These are phyloP conservation scores for Aristolochia californica DNA, from an alignment of 164 flowering plant genomes.

Conservation along the genomic window DNA sequence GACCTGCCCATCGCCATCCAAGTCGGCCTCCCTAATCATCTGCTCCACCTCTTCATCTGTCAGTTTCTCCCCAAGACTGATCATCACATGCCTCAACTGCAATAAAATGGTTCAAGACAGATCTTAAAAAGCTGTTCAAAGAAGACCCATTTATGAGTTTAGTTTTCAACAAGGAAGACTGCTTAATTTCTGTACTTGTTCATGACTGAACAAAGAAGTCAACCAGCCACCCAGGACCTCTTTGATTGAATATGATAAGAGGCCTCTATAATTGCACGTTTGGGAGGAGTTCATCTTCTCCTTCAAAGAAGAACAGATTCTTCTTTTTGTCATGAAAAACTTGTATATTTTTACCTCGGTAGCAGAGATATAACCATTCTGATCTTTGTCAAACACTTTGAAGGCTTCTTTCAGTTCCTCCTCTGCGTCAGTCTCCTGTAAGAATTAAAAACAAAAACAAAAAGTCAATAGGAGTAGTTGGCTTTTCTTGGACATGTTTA, in stretches of 20 bases:
- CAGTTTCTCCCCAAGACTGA: slow-evolving; percentile 61
- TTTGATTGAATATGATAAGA: no score
- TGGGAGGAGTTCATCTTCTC: no score
- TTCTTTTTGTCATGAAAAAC: no score
- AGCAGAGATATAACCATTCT: slow-evolving; percentile 69
- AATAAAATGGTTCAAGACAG: neutral
- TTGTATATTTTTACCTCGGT: slow-evolving; percentile 39
- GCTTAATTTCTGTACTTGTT: no score
- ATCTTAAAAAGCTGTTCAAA: no score
- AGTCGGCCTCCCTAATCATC: slow-evolving; percentile 69
- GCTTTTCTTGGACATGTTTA: neutral
- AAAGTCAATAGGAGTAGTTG: neutral
- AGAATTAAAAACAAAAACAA: no score
- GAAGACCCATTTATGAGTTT: no score
- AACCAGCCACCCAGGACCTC: no score
- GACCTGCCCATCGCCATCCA: slow-evolving; percentile 75
- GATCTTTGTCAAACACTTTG: slow-evolving; percentile 80
- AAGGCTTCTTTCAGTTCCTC: slow-evolving; percentile 79
- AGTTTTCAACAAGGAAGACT: no score
- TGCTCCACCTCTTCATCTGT: slow-evolving; percentile 66
- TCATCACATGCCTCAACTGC: slow-evolving; percentile 69
- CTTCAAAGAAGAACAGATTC: no score
- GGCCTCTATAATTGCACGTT: neutral
- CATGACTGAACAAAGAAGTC: no score
- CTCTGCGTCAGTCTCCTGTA: slow-evolving; percentile 62